Conservation (phyloP, 805 yeast species). For the Hanseniaspora taiwanica region DNA sequence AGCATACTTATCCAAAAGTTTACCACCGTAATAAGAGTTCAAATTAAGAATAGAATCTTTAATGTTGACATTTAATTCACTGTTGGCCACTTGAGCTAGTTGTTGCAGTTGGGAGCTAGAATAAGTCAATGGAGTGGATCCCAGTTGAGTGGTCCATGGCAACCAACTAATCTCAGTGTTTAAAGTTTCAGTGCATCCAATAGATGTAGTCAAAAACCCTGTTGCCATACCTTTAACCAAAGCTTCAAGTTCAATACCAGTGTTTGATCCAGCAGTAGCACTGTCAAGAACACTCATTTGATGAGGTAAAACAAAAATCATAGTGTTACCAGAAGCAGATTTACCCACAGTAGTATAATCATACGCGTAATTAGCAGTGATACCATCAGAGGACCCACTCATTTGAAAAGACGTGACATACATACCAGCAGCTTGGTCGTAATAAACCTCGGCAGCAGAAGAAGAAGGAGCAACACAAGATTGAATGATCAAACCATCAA, state of each 20-base stretch:
- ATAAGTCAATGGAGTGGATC: conserved; percentile 24
- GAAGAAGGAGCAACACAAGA: conserved; percentile 34
- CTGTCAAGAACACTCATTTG: conserved; percentile 29
- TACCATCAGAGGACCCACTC: conserved; percentile 33
- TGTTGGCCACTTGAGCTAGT: conserved; percentile 32
- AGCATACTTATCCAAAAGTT: conserved; percentile 43
- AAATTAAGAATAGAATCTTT: conserved; percentile 25
- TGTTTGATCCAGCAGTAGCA: conserved; percentile 18
- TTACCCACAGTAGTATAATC: conserved; percentile 36
- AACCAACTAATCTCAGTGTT: conserved; percentile 29
- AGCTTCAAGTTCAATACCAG: conserved; percentile 32
- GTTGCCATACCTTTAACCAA: conserved; percentile 40
- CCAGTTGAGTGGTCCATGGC: conserved; percentile 29
- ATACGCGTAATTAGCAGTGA: conserved; percentile 35
- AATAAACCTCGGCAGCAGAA: conserved; percentile 27
- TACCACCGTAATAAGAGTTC: conserved; percentile 41
- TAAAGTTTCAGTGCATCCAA: conserved; percentile 28
- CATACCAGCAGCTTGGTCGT: conserved; percentile 59
- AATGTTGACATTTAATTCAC: conserved; percentile 36
- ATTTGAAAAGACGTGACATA: conserved; percentile 40
- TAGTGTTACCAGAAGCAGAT: conserved; percentile 33
- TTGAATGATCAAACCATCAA: conserved; percentile 34
- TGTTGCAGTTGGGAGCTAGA: conserved; percentile 31
- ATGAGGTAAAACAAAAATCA: conserved; percentile 43
- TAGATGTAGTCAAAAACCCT: conserved; percentile 29